Evolutionary conservation across 2,329 filamentous ascomycete species (phyloP).

Genomic region (Trichophyton schoenleinii): DNA sequence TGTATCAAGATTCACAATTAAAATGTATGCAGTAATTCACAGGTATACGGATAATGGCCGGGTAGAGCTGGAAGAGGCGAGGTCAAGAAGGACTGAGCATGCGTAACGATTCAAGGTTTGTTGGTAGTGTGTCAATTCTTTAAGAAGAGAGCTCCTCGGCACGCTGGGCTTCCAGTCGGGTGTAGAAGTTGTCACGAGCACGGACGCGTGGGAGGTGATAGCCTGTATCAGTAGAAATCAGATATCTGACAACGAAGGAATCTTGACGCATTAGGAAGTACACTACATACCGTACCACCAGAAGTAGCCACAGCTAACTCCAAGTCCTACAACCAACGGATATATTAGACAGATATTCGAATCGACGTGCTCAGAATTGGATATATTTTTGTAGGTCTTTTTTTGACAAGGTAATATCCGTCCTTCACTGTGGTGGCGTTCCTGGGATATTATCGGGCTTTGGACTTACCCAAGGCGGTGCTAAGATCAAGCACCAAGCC

Average conservation of each 20-base stretch:
- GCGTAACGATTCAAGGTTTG: not conserved
- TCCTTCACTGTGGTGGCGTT: not conserved
- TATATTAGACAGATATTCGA: not conserved
- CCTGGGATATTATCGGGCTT: not conserved
- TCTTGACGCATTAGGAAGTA: not conserved
- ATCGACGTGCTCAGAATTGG: not conserved
- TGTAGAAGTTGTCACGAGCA: slow-evolving; percentile 51
- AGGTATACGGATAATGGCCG: not conserved
- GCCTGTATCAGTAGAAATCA: slow-evolving; percentile 29
- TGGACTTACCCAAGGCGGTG: slow-evolving; percentile 49
- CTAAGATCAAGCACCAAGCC: slow-evolving; percentile 54
- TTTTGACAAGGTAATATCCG: not conserved
- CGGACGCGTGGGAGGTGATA: slow-evolving; percentile 54
- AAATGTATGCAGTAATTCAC: not conserved
- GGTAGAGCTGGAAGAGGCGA: not conserved
- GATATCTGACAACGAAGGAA: not conserved
- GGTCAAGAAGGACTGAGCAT: too few relatives aligned
- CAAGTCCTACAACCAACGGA: slow-evolving; percentile 39
- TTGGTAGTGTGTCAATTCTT: not conserved
- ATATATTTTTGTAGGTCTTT: not conserved
- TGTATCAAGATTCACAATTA: not conserved
- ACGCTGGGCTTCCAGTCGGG: slow-evolving; percentile 50
- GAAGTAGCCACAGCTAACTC: slow-evolving; percentile 49
- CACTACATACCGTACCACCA: slow-evolving; percentile 52
- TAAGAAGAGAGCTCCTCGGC: slow-evolving; percentile 21